These are phyloP conservation scores for Diaporthe sp. DNA, from an alignment of 2,329 filamentous ascomycete genomes.

Conservation along the genomic window DNA sequence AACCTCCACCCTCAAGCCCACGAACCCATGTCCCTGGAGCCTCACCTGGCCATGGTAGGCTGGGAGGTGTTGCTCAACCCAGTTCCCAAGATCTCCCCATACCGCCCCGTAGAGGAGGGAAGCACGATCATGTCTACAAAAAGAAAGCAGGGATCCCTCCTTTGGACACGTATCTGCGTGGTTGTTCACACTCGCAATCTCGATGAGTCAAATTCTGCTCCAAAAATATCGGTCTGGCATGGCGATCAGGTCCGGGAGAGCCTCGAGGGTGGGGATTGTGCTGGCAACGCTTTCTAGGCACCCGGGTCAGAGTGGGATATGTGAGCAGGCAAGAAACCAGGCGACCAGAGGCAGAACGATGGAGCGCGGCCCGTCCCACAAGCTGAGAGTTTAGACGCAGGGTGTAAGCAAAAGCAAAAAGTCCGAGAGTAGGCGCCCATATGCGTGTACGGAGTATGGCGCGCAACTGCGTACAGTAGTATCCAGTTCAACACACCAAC, in stretches of 20 bases:
- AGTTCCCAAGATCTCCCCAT: background rate
- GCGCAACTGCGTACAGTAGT: background rate
- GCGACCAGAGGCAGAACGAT: background rate
- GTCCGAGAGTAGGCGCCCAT: conserved; percentile 4
- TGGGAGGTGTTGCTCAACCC: background rate
- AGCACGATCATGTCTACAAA: background rate
- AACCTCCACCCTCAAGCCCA: background rate
- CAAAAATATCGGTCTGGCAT: background rate
- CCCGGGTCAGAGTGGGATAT: conserved; percentile 8
- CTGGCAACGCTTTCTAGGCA: background rate
- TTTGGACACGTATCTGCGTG: background rate
- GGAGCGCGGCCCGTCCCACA: conserved; percentile 21
- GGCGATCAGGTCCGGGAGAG: background rate
- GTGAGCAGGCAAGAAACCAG: background rate
- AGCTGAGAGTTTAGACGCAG: conserved; percentile 12
- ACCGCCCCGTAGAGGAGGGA: conserved; percentile 11
- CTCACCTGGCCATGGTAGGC: conserved; percentile 10
- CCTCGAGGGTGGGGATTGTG: background rate
- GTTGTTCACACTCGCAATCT: background rate
- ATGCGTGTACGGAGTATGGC: no score
- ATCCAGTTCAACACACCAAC: background rate
- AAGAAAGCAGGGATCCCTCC: background rate
- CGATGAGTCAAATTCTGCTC: conserved; percentile 5
- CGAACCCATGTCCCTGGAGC: conserved; percentile 11
- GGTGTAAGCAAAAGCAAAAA: background rate